Base-by-base conservation (phyloP, 2,329 filamentous ascomycete species). In the Fusarium floridanum region DNA sequence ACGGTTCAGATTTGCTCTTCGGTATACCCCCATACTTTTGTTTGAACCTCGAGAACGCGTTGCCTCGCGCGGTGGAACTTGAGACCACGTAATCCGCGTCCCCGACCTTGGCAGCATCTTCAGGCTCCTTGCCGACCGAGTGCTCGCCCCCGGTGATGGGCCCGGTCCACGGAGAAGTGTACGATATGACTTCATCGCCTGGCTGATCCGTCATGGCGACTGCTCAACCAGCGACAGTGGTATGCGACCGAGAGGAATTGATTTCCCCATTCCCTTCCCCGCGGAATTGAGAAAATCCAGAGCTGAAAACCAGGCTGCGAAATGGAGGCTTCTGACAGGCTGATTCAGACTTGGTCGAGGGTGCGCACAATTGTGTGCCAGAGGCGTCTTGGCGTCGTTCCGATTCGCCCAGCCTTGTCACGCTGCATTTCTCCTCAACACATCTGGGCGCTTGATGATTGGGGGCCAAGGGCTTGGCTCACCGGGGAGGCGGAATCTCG, bases 391-490 rank as follows among this genome's bases (percentile, higher is more conserved):
- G 53, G 53, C 53, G 29, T 20, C 24, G n/a, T 16, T 56, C 27
- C 29, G 53, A 56, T 56, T 56, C 53, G 53, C 53, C 29, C 53
- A 36, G 29, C 29, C 20, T 56, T 20, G 29, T 36, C 27, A 22
- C 20, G 53, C 20, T 56, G 53, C 29, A 56, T 34, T 29, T 36
- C 53, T 53, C 53, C 27, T 56, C 29, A 36, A 36, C 53, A 56
- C 53, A 56, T 34, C 29, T 56, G 53, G 29, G 53, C 53, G 53
- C 53, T 68, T n/a, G 59, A 9, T 53, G 24, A 37, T 48, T 62
- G 60, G 60, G 32, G 29, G 20, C 29, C 29, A 50, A 20, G 32
- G 32, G 7, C 41, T 36, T 37, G 60, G 39, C 41, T 48, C 48
- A n/a, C 48, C 48, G 29, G 11, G 4, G 4, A 53, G 27, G 27